Evolutionary conservation across 257 asterid species (phyloP), one percentile per base, ranked within the genome.

Genomic region (Jacaranda mimosifolia): DNA sequence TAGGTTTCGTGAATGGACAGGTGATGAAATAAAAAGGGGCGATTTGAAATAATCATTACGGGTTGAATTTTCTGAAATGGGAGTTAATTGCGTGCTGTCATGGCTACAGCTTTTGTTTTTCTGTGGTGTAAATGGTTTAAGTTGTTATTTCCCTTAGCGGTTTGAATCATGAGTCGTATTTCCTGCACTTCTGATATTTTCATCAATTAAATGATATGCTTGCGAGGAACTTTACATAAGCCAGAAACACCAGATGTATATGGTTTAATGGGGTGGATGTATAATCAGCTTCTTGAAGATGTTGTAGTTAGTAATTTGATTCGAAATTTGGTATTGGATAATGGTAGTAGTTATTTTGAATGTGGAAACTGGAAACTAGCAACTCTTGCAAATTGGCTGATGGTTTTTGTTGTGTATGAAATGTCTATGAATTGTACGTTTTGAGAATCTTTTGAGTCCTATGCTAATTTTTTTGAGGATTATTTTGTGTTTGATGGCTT

Each of bases 11-110:
- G 79, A 14, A 26, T 55, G 65, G 39, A 13, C 59, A 5, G 55
- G 68, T 62, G n/a, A 14, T 75, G 63, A 13, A 75, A 86, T 78
- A 81, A 80, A 63, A 26, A 65, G 59, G 70, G 66, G 55, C 51
- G 7, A 21, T 53, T 73, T 70, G 62, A 62, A 39, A 39, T 45
- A 74, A 45, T 38, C 5, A 38, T 35, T 52, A 11, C 21, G 52
- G 51, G 68, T 77, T 77, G 60, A 18, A 48, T 70, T 55, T 19
- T 21, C 79, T 55, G 74, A 56, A 53, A 35, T 64, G 13, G 15
- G 26, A 4, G 35, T 32, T 73, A 3, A 45, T 70, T 19, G n/a
- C 45, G 17, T 46, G 60, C 17, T 52, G 9, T 5, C 1, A 36
- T 77, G 57, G n/a, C 43, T 43, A n/a, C 75, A 21, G 10, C 14